A percentile compares a stretch with the other conserved stretches of the same genome.
phyloP scores from a whole-genome alignment of 2,329 filamentous ascomycete genomes.

The Fonsecaea erecta region DNA sequence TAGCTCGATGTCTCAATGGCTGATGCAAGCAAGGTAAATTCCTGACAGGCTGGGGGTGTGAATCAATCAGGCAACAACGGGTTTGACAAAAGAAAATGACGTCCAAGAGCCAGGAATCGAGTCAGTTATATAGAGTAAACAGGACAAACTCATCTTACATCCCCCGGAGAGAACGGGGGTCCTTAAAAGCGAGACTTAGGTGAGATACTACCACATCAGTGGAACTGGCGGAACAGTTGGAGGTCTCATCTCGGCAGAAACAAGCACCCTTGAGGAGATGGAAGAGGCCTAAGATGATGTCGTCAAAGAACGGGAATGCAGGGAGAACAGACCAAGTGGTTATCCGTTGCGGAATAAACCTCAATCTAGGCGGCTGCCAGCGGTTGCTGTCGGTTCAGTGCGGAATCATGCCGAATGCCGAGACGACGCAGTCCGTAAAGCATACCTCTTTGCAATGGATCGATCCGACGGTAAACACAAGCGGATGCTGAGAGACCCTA shows the following conservation, averaged over 20 bases:
- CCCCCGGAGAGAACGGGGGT: not conserved
- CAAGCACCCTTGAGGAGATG: not conserved
- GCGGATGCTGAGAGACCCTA: not conserved
- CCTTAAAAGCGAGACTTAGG: not conserved
- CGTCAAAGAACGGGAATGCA: not conserved
- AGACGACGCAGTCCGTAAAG: not conserved
- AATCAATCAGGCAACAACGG: not conserved
- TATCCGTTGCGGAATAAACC: not conserved
- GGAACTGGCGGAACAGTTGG: not conserved
- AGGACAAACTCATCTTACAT: constrained; percentile 1
- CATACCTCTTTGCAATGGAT: not conserved
- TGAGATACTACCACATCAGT: constrained; percentile 5
- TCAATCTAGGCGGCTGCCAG: not conserved
- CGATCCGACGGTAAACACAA: not conserved
- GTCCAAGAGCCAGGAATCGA: not conserved
- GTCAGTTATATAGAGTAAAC: not conserved
- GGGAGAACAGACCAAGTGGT: not conserved
- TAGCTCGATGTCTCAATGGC: constrained; percentile 1
- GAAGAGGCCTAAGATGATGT: constrained; percentile 2
- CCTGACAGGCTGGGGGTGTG: not conserved
- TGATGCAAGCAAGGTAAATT: not conserved
- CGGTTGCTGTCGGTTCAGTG: constrained; percentile 4
- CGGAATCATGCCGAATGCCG: constrained; percentile 12
- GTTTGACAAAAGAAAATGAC: not conserved
- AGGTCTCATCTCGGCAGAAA: not conserved